Evolutionary conservation across 495 filamentous ascomycete species (phyloP).

Genomic region (Cercophora newfieldiana): DNA sequence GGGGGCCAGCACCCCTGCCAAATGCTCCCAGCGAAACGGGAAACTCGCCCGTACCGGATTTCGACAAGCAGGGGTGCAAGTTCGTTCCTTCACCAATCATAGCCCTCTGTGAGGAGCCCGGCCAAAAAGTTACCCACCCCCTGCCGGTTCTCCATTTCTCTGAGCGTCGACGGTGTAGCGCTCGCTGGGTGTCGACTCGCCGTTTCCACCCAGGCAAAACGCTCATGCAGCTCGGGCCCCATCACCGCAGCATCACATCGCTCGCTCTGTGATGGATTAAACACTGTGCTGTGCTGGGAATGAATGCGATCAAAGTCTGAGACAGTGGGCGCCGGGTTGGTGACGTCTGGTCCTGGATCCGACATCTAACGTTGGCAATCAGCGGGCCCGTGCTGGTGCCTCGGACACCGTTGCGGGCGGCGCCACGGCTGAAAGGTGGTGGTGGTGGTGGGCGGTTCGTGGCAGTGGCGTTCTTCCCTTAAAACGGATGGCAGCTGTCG

Average conservation of each 20-base stretch:
- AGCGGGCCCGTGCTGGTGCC: background rate
- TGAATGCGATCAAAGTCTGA: background rate
- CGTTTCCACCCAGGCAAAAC: background rate
- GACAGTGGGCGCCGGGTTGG: background rate
- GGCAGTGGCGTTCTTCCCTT: background rate
- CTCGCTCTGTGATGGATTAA: background rate
- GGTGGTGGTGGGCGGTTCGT: background rate
- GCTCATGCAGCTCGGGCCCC: background rate
- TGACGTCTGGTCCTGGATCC: background rate
- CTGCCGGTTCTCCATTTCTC: background rate
- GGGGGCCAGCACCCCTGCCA: constrained; percentile 24
- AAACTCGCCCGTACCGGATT: constrained; percentile 33
- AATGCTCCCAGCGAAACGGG: constrained; percentile 27
- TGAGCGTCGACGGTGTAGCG: background rate
- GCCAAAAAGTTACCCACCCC: background rate
- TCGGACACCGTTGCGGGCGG: background rate
- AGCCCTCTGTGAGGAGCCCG: background rate
- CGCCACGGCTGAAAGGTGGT: background rate
- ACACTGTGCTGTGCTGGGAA: background rate
- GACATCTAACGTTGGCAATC: constrained; percentile 1
- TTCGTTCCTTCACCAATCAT: constrained; percentile 11
- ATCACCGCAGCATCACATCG: background rate
- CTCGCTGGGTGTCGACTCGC: too few species aligned
- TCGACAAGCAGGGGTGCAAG: background rate
- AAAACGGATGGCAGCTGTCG: background rate